Percentiles rank a stretch among this genome's conserved stretches.
phyloP scores from a whole-genome alignment of 73 alveolate species.

The Paramecium primaurelia region DNA sequence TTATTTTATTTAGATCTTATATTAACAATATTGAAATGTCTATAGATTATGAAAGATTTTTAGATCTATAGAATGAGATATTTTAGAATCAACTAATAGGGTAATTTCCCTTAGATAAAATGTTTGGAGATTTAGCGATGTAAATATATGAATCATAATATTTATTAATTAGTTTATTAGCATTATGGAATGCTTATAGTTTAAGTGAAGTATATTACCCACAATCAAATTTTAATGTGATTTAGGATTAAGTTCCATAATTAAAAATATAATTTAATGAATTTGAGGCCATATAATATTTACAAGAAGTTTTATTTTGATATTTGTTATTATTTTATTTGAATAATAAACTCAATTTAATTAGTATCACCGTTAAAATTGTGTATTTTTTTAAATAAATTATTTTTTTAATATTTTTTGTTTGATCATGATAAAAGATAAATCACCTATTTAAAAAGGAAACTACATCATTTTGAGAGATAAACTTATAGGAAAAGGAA shows the following conservation, averaged over 20 bases:
- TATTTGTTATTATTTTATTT: too few species aligned
- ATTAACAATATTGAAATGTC: not conserved
- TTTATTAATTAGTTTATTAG: not conserved
- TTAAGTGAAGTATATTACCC: not conserved
- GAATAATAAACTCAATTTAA: not conserved
- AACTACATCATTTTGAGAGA: not conserved
- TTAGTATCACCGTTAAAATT: not conserved
- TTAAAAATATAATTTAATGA: not conserved
- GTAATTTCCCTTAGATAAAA: not conserved
- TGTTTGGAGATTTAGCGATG: not conserved
- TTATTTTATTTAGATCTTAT: not conserved
- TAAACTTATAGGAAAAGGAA: not conserved
- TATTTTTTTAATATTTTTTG: not conserved
- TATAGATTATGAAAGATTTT: not conserved
- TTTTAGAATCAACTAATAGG: not conserved
- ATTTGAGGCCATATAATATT: not conserved
- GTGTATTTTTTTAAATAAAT: not conserved
- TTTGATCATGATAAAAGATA: not conserved
- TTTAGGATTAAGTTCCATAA: not conserved
- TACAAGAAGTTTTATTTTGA: not conserved
- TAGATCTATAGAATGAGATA: not conserved
- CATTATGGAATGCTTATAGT: not conserved
- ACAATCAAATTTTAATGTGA: not conserved
- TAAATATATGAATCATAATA: not conserved
- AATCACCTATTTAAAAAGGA: not conserved